phyloP scores from a whole-genome alignment of 2,329 filamentous ascomycete genomes.

The Paradendryphiella salina region DNA sequence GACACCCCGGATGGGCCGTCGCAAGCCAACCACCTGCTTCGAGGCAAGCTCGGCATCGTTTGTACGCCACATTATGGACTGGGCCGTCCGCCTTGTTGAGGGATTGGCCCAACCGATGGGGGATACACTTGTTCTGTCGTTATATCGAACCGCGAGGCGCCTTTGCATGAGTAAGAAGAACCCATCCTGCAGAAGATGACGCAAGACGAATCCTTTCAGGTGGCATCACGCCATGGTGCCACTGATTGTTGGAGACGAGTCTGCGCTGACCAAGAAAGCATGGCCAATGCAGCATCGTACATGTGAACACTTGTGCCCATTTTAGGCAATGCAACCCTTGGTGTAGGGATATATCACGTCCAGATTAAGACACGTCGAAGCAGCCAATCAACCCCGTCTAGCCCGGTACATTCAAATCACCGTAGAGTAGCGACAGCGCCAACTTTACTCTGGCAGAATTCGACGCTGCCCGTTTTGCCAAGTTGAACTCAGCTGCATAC shows the following conservation, averaged over 20 bases:
- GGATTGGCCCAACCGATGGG: conserved; percentile 7
- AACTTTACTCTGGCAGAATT: conserved; percentile 13
- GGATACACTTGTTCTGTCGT: background rate
- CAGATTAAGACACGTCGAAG: conserved; percentile 23
- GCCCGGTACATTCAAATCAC: conserved; percentile 23
- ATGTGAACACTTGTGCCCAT: background rate
- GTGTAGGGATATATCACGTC: conserved; percentile 21
- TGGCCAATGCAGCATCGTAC: background rate
- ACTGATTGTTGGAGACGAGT: background rate
- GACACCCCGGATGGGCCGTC: conserved; percentile 10
- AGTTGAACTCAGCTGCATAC: conserved; percentile 19
- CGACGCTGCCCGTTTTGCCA: conserved; percentile 7
- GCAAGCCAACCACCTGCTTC: conserved; percentile 4
- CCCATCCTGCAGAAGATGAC: conserved; percentile 13
- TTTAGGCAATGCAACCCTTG: conserved; percentile 17
- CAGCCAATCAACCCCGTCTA: conserved; percentile 24
- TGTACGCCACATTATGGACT: conserved; percentile 16
- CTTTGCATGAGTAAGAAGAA: conserved; percentile 1
- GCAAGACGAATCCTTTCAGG: conserved; percentile 1
- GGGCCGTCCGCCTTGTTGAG: conserved; percentile 3
- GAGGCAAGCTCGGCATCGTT: conserved; percentile 5
- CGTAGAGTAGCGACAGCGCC: conserved; percentile 21
- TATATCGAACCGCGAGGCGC: conserved; percentile 1
- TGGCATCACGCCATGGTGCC: background rate
- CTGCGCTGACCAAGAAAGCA: no score